Evolutionary conservation across 345 rosid genomes (phyloP).

Genomic region (Noccaea caerulescens): DNA sequence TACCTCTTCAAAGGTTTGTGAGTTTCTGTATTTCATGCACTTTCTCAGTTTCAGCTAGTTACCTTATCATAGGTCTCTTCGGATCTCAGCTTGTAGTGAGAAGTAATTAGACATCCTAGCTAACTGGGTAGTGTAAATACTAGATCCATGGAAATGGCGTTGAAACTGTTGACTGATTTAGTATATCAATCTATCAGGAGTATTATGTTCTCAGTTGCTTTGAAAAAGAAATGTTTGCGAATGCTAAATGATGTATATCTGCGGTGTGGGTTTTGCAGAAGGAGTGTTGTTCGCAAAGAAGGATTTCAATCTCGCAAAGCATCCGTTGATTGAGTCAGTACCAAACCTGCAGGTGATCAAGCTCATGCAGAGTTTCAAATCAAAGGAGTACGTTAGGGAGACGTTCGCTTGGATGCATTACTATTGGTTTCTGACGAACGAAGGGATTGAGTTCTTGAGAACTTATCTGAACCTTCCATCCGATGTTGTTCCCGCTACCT

Average conservation of each 20-base stretch:
- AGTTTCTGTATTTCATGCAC: neutral
- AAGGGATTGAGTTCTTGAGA: constrained; percentile 72
- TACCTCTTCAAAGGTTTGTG: constrained; percentile 62
- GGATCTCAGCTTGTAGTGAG: neutral
- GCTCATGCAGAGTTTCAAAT: constrained; percentile 83
- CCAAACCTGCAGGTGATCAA: constrained; percentile 83
- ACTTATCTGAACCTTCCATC: constrained; percentile 74
- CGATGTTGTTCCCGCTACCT: constrained; percentile 75
- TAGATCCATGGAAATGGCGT: neutral
- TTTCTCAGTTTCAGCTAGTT: neutral
- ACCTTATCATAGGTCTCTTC: neutral
- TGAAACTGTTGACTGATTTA: neutral
- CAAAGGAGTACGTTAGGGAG: constrained; percentile 73
- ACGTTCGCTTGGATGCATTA: constrained; percentile 81
- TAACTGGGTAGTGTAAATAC: neutral
- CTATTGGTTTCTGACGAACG: constrained; percentile 70
- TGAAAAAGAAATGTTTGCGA: neutral
- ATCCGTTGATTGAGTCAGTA: constrained; percentile 68
- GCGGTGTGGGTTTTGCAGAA: constrained; percentile 42
- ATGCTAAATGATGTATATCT: neutral
- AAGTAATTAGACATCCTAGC: neutral
- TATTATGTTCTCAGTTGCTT: neutral
- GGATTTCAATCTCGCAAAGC: constrained; percentile 75
- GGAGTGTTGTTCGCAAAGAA: constrained; percentile 85
- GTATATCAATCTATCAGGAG: neutral